phyloP scores from a whole-genome alignment of 345 rosid species.

The Eucalyptus lansdowneana region DNA sequence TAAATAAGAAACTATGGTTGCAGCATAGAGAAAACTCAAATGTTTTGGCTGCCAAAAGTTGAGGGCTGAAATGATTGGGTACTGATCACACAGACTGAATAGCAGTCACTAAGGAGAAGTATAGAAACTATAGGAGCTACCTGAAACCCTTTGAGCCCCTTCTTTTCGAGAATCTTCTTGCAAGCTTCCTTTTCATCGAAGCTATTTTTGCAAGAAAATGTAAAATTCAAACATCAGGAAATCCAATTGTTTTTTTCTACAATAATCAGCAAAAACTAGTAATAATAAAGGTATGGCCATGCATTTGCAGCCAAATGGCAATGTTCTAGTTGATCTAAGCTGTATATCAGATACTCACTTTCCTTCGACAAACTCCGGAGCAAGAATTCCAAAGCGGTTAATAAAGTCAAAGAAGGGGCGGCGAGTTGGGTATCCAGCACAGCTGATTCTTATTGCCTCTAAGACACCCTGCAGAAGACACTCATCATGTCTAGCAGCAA shows the following conservation, averaged over 20 bases:
- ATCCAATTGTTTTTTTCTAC: background rate
- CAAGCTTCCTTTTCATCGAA: conserved; percentile 63
- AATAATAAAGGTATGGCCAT: background rate
- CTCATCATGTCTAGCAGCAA: background rate
- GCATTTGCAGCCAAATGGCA: background rate
- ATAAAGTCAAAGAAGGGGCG: conserved; percentile 81
- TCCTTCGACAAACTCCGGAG: conserved; percentile 56
- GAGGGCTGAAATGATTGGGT: background rate
- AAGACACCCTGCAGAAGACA: conserved; percentile 57
- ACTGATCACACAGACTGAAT: background rate
- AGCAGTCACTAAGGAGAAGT: background rate
- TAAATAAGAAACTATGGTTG: background rate
- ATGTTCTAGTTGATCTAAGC: background rate
- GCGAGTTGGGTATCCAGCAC: conserved; percentile 98
- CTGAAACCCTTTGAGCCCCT: conserved; percentile 88
- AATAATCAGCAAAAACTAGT: background rate
- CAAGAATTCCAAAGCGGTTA: conserved; percentile 87
- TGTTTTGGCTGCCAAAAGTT: background rate
- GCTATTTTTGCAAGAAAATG: background rate
- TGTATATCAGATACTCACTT: conserved; percentile 36
- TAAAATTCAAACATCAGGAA: background rate
- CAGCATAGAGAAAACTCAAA: background rate
- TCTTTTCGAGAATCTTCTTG: conserved; percentile 69
- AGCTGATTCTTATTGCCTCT: conserved; percentile 89
- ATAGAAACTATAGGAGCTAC: conserved; percentile 15